Base-by-base conservation (phyloP, 495 filamentous ascomycete species). In the Podospora australis region DNA sequence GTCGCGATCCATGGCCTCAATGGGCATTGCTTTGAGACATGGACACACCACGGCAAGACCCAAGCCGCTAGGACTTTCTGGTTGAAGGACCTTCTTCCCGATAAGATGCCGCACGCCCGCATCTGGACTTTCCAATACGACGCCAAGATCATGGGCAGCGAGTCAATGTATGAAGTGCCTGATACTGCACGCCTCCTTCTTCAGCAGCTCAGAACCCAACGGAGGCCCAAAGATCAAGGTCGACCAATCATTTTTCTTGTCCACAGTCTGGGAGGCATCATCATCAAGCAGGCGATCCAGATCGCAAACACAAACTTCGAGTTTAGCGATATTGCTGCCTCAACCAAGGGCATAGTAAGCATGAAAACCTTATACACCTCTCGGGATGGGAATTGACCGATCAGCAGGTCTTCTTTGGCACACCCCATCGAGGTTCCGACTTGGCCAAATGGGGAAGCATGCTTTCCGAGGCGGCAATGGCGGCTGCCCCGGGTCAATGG, bases 81-180 rank as follows among this genome's bases (percentile, higher is more conserved):
- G 75, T 67, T 73, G 42, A 56, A 55, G 38, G 68, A 70, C 52
- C 52, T 78, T 22, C 62, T 78, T 7, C 67, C 70, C 19, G 23
- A 6, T 6, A 63, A 70, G 36, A 54, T 75, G 10, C 72, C 67
- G 20, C 52, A 70, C 39, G 67, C 63, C 4, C 69, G 72, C 25
- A 62, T 76, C 40, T 55, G 67, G 45, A 69, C 53, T 24, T 77
- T 71, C 67, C 69, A 72, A 5, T 77, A 74, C 56, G 64, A 72
- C 62, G 55, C 64, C 17, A 9, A 6, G n/a, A 25, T 48, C 4
- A 21, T 83, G 1, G 78, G 77, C 43, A 74, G 34, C 35, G 44
- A 11, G 14, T 47, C 50, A 6, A 75, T 70, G 24, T 78, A 80
- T 49, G 74, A 72, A 20, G 70, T 86, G 29, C 73, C 77, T 40